Evolutionary conservation across 192 early-diverging fungal genomes (phyloP).

Genomic region (Backusella westeae): DNA sequence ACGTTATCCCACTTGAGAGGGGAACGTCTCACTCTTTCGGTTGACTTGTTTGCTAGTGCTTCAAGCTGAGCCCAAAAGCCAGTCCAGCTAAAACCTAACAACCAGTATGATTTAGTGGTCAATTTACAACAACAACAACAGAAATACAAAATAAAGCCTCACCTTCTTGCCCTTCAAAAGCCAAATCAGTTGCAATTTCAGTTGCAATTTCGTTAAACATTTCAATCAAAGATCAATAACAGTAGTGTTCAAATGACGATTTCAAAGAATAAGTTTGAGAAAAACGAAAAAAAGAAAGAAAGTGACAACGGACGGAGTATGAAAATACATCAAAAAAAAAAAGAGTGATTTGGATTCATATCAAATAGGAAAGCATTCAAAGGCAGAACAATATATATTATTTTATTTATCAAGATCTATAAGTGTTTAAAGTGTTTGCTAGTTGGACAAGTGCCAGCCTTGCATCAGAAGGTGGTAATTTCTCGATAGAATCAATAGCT

Average conservation of each 20-base stretch:
- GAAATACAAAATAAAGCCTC: not conserved
- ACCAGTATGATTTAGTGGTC: not conserved
- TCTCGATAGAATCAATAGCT: conserved; percentile 66
- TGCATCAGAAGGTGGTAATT: conserved; percentile 75
- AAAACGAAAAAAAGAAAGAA: not conserved
- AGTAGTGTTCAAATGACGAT: not conserved
- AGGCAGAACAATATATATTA: no score
- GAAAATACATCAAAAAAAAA: no score
- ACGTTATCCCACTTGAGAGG: not conserved
- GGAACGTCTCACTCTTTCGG: not conserved
- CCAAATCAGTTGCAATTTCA: not conserved
- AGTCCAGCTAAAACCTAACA: not conserved
- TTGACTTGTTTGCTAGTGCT: not conserved
- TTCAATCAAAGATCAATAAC: not conserved
- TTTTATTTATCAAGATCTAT: conserved; percentile 4
- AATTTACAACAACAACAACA: not conserved
- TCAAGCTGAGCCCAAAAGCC: not conserved
- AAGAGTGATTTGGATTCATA: no score
- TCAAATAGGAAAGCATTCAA: no score
- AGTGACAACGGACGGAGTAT: no score
- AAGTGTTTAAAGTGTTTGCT: conserved; percentile 74
- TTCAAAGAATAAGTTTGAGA: no score
- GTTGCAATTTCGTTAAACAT: not conserved
- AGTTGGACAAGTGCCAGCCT: conserved; percentile 74
- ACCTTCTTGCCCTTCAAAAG: not conserved